Evolutionary conservation across 1,284 basidiomycete species (phyloP).

Genomic region (Irpex lacteus): DNA sequence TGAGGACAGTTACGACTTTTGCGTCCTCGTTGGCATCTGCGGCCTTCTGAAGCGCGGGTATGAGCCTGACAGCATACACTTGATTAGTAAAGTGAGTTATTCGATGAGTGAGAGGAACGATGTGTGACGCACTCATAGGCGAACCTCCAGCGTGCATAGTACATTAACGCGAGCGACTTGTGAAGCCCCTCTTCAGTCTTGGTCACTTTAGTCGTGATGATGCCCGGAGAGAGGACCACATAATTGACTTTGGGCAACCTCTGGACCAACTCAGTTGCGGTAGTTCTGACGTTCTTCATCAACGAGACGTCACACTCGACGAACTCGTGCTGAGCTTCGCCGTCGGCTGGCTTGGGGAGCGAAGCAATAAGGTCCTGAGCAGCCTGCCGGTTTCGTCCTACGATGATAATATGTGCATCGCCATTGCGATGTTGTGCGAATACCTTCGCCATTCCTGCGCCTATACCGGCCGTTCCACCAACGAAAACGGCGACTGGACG

Average conservation of each 20-base stretch:
- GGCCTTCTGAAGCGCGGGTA: constrained; percentile 23
- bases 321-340: constrained; percentile 31
- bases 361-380: constrained; percentile 34
- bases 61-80: constrained; percentile 11
- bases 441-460: constrained; percentile 29
- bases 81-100: background rate
- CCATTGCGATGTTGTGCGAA: constrained; percentile 32
- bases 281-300: constrained; percentile 31
- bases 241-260: constrained; percentile 33
- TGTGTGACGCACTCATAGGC: constrained; percentile 18
- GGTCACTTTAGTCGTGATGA: constrained; percentile 28
- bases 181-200: constrained; percentile 30
- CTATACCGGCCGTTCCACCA: constrained; percentile 35
- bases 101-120: background rate
- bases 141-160: constrained; percentile 31
- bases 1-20: constrained; percentile 24
- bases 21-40: constrained; percentile 26
- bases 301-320: constrained; percentile 34
- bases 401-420: constrained; percentile 34
- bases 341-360: constrained; percentile 25
- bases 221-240: constrained; percentile 32
- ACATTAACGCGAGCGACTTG: constrained; percentile 24
- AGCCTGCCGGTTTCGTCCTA: constrained; percentile 33
- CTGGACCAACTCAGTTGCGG: constrained; percentile 24
- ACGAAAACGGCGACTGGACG: constrained; percentile 34